Percentiles rank a stretch among this genome's conserved stretches.
These are phyloP conservation scores for Chenopodium suecicum DNA, from an alignment of 148 eudicot species.

Conservation along the genomic window DNA sequence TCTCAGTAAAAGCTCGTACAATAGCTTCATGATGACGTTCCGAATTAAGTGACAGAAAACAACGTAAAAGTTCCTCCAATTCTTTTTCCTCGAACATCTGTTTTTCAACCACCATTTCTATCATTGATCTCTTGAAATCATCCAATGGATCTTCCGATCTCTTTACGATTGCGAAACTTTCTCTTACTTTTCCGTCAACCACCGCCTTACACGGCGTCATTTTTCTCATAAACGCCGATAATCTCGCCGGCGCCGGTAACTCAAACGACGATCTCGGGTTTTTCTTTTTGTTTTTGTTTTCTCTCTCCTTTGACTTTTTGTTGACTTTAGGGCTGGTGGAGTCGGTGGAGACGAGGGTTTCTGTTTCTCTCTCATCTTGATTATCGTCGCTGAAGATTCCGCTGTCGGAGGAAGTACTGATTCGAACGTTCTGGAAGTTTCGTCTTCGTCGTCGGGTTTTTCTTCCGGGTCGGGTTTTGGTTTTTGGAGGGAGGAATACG, in stretches of 20 bases:
- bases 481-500: slow-evolving; percentile 31
- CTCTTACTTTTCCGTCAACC: slow-evolving; percentile 78
- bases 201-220: slow-evolving; percentile 51
- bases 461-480: not conserved
- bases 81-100: slow-evolving; percentile 63
- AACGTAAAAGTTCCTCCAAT: slow-evolving; percentile 61
- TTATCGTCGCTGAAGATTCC: slow-evolving; percentile 14
- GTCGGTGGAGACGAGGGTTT: slow-evolving; percentile 22
- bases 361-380: slow-evolving; percentile 11
- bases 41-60: slow-evolving; percentile 66
- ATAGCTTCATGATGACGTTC: slow-evolving; percentile 54
- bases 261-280: slow-evolving; percentile 16
- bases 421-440: slow-evolving; percentile 7
- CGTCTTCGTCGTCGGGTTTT: slow-evolving; percentile 12
- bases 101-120: slow-evolving; percentile 92
- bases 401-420: slow-evolving; percentile 33
- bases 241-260: slow-evolving; percentile 51
- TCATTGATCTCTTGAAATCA: slow-evolving; percentile 77
- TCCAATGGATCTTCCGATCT: slow-evolving; percentile 65
- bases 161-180: slow-evolving; percentile 82
- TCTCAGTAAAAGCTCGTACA: slow-evolving; percentile 66
- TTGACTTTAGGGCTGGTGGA: slow-evolving; percentile 4
- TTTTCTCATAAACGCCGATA: slow-evolving; percentile 74
- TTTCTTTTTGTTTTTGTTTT: not conserved
- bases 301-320: not conserved